Evolutionary conservation across 371 early-diverging fungal species (phyloP), one percentile per base, ranked within the genome.

Genomic region (Vavraia culicis): DNA sequence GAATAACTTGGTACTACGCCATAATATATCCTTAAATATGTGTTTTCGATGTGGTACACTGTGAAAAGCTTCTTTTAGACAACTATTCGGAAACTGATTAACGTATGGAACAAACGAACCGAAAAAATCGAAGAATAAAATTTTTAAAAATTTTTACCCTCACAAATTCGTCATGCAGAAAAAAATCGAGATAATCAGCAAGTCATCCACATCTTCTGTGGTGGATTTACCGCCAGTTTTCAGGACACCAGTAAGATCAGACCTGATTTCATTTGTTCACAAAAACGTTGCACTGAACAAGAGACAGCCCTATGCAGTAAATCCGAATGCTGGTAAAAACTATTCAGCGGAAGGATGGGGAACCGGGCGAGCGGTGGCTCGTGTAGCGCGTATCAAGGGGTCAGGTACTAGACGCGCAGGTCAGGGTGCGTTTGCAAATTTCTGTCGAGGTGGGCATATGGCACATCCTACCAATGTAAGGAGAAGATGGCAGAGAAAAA

Each of bases 261-360:
- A 93, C 68, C 77, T 98, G 59, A 88, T 98, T 58, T 75, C 79
- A 74, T 78, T 79, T 65, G 88, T 87, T 62, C 85, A 89, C 80
- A 85, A 83, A 72, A 81, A 82, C 77, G 78, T 91, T 73, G 80
- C 79, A 77, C 88, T 88, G 82, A 91, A 93, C 83, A 82, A 78
- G 74, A 85, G 94, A 70, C 94, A 94, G 77, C 79, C 95, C 54
- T 94, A 94, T 75, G 79, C 94, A 59, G 93, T 88, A 62, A 80
- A 79, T 66, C 77, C 77, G 68, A 78, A 82, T 73, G 98, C 98
- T 70, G 98, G 98, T 76, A 88, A 89, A 74, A 89, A 91, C 76
- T 91, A 93, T 69, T 88, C 89, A 55, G 98, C 98, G 56, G 85
- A 83, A 72, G 90, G 91, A 56, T 95, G 94, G 94, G 96, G 96